Conservation (phyloP, 768 basidiomycete genomes). For the Leucosporidium yakuticum region DNA sequence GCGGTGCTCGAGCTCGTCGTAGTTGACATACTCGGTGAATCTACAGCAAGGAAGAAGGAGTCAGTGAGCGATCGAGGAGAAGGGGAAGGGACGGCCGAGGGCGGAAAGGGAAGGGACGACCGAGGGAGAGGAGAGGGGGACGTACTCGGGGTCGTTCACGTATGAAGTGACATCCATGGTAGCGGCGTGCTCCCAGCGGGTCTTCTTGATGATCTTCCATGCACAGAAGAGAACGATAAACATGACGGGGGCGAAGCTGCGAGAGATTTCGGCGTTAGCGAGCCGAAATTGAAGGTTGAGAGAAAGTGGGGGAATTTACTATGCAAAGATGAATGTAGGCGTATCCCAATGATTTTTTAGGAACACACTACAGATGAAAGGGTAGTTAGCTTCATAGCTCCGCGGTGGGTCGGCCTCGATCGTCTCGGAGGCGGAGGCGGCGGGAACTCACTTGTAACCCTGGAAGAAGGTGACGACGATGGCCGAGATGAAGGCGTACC, state of each 20-base stretch:
- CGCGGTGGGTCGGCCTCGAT: too few species aligned
- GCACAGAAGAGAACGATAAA: background rate
- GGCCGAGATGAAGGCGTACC: background rate
- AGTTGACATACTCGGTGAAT: too few species aligned
- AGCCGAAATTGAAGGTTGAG: background rate
- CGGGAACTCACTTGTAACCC: background rate
- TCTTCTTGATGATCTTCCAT: conserved; percentile 6
- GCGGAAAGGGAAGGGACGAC: too few species aligned
- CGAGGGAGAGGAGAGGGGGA: too few species aligned
- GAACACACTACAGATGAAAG: background rate
- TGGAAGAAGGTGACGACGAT: background rate
- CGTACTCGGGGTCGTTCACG: too few species aligned
- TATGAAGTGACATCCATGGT: too few species aligned
- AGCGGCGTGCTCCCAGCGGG: background rate
- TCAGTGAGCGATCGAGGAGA: too few species aligned
- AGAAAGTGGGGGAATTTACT: background rate
- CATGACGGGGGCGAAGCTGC: background rate
- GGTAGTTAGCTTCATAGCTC: background rate
- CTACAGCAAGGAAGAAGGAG: too few species aligned
- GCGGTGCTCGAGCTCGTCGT: too few species aligned
- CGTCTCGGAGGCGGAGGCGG: background rate
- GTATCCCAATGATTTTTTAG: background rate
- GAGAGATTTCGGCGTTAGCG: background rate
- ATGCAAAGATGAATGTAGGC: conserved; percentile 1
- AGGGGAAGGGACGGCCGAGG: too few species aligned